Evolutionary conservation across 169 alveolate species (phyloP), one percentile per base, ranked within the genome.

Genomic region (Cryptosporidium sp.): DNA sequence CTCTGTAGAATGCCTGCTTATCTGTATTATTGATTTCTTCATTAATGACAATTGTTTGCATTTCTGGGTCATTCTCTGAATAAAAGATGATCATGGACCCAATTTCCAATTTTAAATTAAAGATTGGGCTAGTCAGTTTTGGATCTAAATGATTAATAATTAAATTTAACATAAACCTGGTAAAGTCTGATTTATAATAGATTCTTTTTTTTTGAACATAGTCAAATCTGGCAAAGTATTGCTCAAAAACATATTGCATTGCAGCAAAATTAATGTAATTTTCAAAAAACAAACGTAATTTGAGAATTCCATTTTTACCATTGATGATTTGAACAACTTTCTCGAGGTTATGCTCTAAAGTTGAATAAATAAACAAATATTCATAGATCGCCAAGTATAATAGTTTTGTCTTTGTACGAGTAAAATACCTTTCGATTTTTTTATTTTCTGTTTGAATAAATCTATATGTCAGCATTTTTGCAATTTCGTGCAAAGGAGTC

Each of bases 341-440:
- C 35, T 73, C 55, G 18, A 50, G 55, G 21, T 73, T 41, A 1
- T n/a, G 23, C 14, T 73, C 86, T 16, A 73, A 48, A 18, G 86
- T 58, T 10, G 86, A 73, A 73, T 55, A 55, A 16, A 73, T 9
- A 73, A 52, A 18, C 16, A 73, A 39, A 41, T 23, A 73, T 23
- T 73, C 71, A 33, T 52, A 21, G 9, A 73, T 51, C 55, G 86
- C 86, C 12, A 33, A 52, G 18, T 37, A 26, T 71, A 73, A 18
- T 31, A 52, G 14, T 37, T 41, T 73, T 33, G 18, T 73, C 21
- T 73, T 33, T 52, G 51, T 23, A 5, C 41, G 58, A 50, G 86
- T 55, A 31, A 73, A 31, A 41, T 73, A 9, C 23, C 4, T 39
- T 55, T 59, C 31, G 21, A 73, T 2, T 33, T 37, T 21, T n/a